Evolutionary conservation across 2,329 filamentous ascomycete genomes (phyloP), one percentile per base, ranked within the genome.

Genomic region (Venturia effusa): DNA sequence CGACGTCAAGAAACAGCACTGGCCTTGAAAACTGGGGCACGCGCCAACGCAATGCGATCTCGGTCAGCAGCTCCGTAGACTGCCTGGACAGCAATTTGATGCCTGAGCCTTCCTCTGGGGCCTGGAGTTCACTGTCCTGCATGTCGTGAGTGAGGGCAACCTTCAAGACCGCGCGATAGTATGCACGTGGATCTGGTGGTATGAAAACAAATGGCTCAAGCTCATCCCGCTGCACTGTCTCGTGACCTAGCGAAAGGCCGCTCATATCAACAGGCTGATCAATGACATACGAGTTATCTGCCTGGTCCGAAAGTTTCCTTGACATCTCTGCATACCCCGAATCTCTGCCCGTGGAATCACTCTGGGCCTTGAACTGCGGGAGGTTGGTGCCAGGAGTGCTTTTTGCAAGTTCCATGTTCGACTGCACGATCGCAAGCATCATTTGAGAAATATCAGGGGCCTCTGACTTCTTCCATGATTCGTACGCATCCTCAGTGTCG

Each of bases 401-500:
- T 72, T 92, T 95, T 61, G 91, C 88, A 62, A 97, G 80, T 68
- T 93, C 89, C 4, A 92, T 93, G 69, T 90, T 91, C 6, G 88
- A 88, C 66, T 89, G 91, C 48, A 97, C 80, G 67, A 99, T 90
- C 43, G 92, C 89, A 69, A 96, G 81, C 81, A 99, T 94, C 85
- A 97, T 92, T 69, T 94, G 89, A 6, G 92, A 94, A 51, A 99
- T 79, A 69, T 96, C 90, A 15, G 89, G 88, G 3, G 84, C 84
- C 74, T 99, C 94, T n/a, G 86, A 84, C 72, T 90, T 93, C 74
- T 92, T 95, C 94, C 94, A 99, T 54, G 85, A 80, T 67, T 92
- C 86, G 72, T 92, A 99, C 3, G 88, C 88, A 66, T 96, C 92
- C 64, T 96, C 91, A 22, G 89, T 77, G 66, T 96, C 91, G 74